Base-by-base conservation (phyloP, 192 early-diverging fungal species). In the Backusella psychrophila region DNA sequence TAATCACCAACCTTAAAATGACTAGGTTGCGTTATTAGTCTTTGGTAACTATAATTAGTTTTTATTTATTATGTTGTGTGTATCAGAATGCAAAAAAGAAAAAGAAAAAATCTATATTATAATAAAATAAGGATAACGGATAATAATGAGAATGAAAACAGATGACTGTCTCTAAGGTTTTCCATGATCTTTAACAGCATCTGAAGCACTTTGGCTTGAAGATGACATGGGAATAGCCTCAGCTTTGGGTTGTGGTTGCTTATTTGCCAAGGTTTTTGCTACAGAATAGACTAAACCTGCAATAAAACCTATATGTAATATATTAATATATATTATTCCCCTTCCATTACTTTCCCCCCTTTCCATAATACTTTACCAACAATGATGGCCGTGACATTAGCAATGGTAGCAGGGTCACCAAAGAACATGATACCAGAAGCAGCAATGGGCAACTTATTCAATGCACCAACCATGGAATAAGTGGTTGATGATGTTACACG, bases 381-480 rank as follows among this genome's bases (percentile, higher is more conserved):
- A 71, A 94, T 49, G 17, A 99, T 94, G 17, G 94, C 94, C 46
- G 90, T 83, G 21, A 98, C 91, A 72, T 92, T 91, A 36, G 91
- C 96, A 65, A 90, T 77, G 0, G 94, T 94, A n/a, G 95, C 88
- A 23, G 91, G 89, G 73, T 96, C 96, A 52, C 91, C 91, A 85
- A 99, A 96, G 87, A 97, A 97, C 12, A 99, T 49, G 88, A 99
- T 98, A 38, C 97, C 96, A 75, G 93, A 93, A 38, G 97, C 85
- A 6, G 96, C 94, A 72, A 99, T 95, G 6, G 98, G 98, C 41
- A 99, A 86, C 77, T 99, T 99, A 85, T 99, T 99, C 66, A 99
- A 91, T 15, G 98, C 96, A 14, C 98, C 98, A 42, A 96, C 96
- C 98, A 99, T 99, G 42, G 90, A 91, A 81, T 94, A 95, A 0